A percentile compares a stretch with the other conserved stretches of the same genome.
These are phyloP conservation scores for Aspergillus avenaceus DNA, from an alignment of 495 filamentous ascomycete genomes.

Conservation along the genomic window DNA sequence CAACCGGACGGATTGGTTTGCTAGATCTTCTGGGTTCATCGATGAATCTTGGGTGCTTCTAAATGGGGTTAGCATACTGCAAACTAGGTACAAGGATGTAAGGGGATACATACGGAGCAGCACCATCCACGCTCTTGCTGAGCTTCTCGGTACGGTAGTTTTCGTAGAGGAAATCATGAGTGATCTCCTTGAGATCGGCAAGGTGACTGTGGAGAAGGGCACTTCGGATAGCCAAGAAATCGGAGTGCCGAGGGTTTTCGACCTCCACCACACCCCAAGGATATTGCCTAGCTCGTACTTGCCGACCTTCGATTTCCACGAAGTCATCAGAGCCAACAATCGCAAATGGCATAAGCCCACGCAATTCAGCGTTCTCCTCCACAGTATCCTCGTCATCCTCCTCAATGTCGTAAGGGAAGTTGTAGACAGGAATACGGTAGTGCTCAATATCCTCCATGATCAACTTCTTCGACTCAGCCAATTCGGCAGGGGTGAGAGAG, in stretches of 20 bases:
- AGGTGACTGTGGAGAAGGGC: slow-evolving; percentile 95
- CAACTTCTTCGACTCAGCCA: slow-evolving; percentile 98
- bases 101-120: slow-evolving; percentile 66
- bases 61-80: slow-evolving; percentile 22
- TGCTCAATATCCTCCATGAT: slow-evolving; percentile 99
- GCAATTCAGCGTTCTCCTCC: slow-evolving; percentile 95
- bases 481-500: slow-evolving; percentile 90
- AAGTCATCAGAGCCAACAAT: slow-evolving; percentile 97
- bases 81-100: not conserved
- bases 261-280: slow-evolving; percentile 99
- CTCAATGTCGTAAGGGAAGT: slow-evolving; percentile 99
- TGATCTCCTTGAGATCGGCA: slow-evolving; percentile 98
- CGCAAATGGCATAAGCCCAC: slow-evolving; percentile 96
- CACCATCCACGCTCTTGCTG: slow-evolving; percentile 96
- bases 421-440: slow-evolving; percentile 99
- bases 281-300: slow-evolving; percentile 93
- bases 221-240: slow-evolving; percentile 95
- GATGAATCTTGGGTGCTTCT: slow-evolving; percentile 62
- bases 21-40: slow-evolving; percentile 96
- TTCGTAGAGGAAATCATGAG: slow-evolving; percentile 98
- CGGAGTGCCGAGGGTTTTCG: slow-evolving; percentile 97
- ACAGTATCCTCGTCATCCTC: slow-evolving; percentile 99
- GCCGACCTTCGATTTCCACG: slow-evolving; percentile 86
- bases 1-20: slow-evolving; percentile 91
- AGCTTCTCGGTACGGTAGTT: slow-evolving; percentile 99